Evolutionary conservation across 768 basidiomycete genomes (phyloP), one percentile per base, ranked within the genome.

Genomic region (Dacryopinax spathularia): DNA sequence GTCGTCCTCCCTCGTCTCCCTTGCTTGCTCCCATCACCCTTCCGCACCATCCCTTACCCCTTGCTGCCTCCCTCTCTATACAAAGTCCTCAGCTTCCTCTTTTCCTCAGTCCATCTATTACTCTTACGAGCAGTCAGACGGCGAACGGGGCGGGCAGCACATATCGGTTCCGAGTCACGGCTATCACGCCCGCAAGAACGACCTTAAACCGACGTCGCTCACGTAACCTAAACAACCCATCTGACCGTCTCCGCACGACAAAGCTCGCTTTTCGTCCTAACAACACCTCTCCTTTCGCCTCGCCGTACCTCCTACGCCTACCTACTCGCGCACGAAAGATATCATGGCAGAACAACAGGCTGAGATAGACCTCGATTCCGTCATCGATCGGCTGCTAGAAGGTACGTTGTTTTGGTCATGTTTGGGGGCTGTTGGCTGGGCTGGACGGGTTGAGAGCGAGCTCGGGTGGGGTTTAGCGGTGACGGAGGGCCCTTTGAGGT

Each of bases 311-410:
- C 20, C 48, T 29, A 29, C 48, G 18, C 29, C 48, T 27, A 56
- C 20, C 48, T 20, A 56, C 48, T 29, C 48, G 48, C 48, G 48
- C 10, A 56, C 6, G 60, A 18, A 62, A 34, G 39, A 37, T 13
- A 48, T 33, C 3, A 69, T 69, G 68, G 67, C 68, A 13, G 69
- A 70, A 31, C 29, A 62, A 67, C 69, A 70, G 16, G 71, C 87
- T 73, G 95, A 97, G 75, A 95, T 99, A 77, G 95, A 99, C 83
- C 84, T 98, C 66, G 95, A 99, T 82, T 94, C 92, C 76, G 92
- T 99, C 80, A 98, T 99, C 73, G 95, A 97, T 85, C 84, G 93
- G 66, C 82, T 98, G 67, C 81, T 97, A 67, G 95, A 98, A 87
- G 95, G 95, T 95, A 80, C 77, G 88, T 69, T 29, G 1, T 74